A percentile compares a stretch with the other conserved stretches of the same genome.
Conservation (phyloP, 2,329 filamentous ascomycete species). For the Claviceps sp. region DNA sequence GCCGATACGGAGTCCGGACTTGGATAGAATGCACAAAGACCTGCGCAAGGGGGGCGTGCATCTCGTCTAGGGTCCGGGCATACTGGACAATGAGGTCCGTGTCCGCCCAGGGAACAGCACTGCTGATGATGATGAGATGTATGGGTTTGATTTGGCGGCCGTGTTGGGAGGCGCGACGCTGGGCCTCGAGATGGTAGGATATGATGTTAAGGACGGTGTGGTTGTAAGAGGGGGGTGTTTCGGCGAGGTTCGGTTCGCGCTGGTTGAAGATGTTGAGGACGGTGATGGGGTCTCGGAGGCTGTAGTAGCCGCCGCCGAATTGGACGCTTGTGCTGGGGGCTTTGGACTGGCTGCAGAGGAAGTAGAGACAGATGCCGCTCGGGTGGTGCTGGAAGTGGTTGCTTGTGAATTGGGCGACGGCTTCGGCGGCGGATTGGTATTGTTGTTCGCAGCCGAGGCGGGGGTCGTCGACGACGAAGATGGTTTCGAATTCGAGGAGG, state of each 20-base stretch:
- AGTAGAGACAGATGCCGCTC: slow-evolving; percentile 85
- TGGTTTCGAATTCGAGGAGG: slow-evolving; percentile 67
- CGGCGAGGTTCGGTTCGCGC: background rate
- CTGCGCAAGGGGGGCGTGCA: too few species aligned
- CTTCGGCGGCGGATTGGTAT: slow-evolving; percentile 63
- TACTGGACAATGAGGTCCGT: too few species aligned
- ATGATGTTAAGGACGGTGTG: background rate
- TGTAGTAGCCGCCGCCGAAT: slow-evolving; percentile 44
- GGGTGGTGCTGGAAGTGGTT: slow-evolving; percentile 68
- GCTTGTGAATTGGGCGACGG: slow-evolving; percentile 61
- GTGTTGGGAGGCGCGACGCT: background rate
- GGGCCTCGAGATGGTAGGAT: background rate
- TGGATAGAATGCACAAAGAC: too few species aligned
- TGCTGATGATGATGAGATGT: background rate
- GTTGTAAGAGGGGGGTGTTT: background rate
- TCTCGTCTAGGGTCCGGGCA: too few species aligned
- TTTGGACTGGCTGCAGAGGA: slow-evolving; percentile 56
- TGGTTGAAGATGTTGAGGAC: background rate
- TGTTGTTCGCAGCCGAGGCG: slow-evolving; percentile 65
- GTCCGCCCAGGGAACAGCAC: background rate
- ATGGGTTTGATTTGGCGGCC: background rate
- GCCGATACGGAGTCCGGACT: too few species aligned
- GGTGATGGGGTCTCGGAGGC: slow-evolving; percentile 30
- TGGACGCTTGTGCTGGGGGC: slow-evolving; percentile 24
- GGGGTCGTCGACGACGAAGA: slow-evolving; percentile 89